These are phyloP conservation scores for Dictyophora rubrovolvata DNA, from an alignment of 768 basidiomycete genomes.

Conservation along the genomic window DNA sequence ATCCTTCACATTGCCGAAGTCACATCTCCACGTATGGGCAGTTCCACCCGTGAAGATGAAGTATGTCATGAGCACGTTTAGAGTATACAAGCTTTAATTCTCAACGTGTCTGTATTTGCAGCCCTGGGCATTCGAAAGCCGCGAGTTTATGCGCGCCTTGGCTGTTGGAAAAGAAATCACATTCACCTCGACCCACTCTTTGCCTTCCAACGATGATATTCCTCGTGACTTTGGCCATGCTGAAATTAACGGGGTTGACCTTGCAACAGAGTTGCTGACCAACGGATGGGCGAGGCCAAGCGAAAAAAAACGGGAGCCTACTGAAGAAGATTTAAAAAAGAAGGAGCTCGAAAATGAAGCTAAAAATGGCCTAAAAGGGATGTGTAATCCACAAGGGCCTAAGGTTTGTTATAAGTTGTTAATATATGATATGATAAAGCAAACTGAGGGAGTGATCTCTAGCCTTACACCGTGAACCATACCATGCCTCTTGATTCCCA, in stretches of 20 bases:
- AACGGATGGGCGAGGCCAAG: conserved; percentile 93
- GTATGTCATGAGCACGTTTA: conserved; percentile 25
- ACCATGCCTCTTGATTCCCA: conserved; percentile 86
- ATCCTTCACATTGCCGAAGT: conserved; percentile 86
- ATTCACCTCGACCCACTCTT: conserved; percentile 71
- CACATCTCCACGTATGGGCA: conserved; percentile 75
- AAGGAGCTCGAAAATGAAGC: conserved; percentile 72
- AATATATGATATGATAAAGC: neutral
- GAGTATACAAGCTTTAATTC: neutral
- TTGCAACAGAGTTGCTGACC: conserved; percentile 67
- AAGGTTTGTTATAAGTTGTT: conserved; percentile 32
- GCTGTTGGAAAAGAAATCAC: conserved; percentile 86
- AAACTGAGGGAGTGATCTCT: neutral
- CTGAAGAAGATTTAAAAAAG: conserved; percentile 65
- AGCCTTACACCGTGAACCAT: conserved; percentile 70
- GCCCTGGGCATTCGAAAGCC: conserved; percentile 87
- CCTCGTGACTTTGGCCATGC: conserved; percentile 73
- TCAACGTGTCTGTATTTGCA: conserved; percentile 21
- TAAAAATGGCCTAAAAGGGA: conserved; percentile 59
- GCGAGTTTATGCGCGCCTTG: conserved; percentile 81
- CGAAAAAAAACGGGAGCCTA: conserved; percentile 74
- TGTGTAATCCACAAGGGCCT: conserved; percentile 79
- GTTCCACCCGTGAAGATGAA: conserved; percentile 79
- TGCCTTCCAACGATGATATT: conserved; percentile 61
- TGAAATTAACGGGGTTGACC: conserved; percentile 62